These are phyloP conservation scores for Pichia thaimueangensis DNA, from an alignment of 805 yeast genomes.

Conservation along the genomic window DNA sequence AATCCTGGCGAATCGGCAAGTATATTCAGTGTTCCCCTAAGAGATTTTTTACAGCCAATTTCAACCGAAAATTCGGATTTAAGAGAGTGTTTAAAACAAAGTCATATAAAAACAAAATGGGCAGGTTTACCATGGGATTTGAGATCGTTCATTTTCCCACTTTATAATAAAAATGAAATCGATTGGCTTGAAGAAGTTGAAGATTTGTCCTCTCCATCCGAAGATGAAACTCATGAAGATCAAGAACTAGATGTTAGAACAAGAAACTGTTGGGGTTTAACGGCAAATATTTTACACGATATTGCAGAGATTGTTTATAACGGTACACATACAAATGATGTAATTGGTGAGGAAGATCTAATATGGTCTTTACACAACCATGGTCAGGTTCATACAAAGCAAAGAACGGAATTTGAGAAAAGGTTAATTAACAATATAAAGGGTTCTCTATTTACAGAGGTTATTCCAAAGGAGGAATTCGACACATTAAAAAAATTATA, in stretches of 20 bases:
- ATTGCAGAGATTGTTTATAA: conserved; percentile 51
- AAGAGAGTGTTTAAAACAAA: conserved; percentile 30
- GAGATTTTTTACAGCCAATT: conserved; percentile 44
- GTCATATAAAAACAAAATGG: conserved; percentile 46
- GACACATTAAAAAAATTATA: conserved; percentile 37
- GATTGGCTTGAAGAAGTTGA: conserved; percentile 57
- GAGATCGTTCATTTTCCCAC: conserved; percentile 56
- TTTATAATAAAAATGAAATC: conserved; percentile 47
- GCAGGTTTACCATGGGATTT: conserved; percentile 66
- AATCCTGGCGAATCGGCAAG: conserved; percentile 77
- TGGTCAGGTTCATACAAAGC: conserved; percentile 43
- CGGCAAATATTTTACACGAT: conserved; percentile 74
- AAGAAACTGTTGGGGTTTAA: conserved; percentile 77
- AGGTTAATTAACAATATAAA: conserved; percentile 40
- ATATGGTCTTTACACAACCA: conserved; percentile 47
- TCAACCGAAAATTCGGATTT: conserved; percentile 23
- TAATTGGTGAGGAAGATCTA: conserved; percentile 60
- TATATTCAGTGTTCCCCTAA: conserved; percentile 62
- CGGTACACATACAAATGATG: conserved; percentile 27
- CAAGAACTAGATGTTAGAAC: conserved; percentile 39
- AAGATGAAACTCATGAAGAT: conserved; percentile 31
- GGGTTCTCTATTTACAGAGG: conserved; percentile 38
- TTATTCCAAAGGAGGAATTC: conserved; percentile 40
- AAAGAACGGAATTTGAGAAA: conserved; percentile 49
- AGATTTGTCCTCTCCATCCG: conserved; percentile 55